Evolutionary conservation across 345 rosid species (phyloP), one percentile per base, ranked within the genome.

Genomic region (Brassica incana): DNA sequence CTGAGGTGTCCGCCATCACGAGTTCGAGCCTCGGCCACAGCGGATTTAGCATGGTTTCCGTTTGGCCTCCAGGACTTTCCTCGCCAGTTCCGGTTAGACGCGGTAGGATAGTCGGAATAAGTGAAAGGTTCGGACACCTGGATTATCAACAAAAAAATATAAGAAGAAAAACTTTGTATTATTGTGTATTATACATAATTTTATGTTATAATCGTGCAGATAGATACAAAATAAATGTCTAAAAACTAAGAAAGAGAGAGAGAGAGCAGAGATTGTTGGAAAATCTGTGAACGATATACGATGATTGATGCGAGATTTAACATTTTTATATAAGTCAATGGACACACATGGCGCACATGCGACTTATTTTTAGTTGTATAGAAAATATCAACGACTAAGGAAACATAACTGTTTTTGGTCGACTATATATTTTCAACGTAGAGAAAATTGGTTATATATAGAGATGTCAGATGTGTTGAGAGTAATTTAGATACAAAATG

Each of bases 281-380:
- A 81, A 76, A 45, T 76, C 80, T 70, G 77, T 25, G 70, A 48
- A 73, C 69, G 56, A 61, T 65, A 76, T 71, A 72, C 77, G 77
- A 81, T 65, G 80, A 76, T 81, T 71, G 80, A 76, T 59, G 69
- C 77, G 73, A 75, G 80, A 81, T 76, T 45, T 71, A 56, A 56
- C 58, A 52, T 52, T 52, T 52, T n/a, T 52, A 12, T 71, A 71
- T 23, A 45, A 74, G 83, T 75, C 80, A 76, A 71, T 65, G 69
- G 48, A 58, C 64, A 66, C 77, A 81, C 80, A 76, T 65, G 76
- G 80, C 77, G 68, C 76, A 80, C 69, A 80, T 80, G 83, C 70
- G 77, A 65, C 77, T 76, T 38, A 11, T 23, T 73, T 73, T 73
- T 61, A 36, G 14, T 18, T 65, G 11, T 38, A 78, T n/a, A 35